phyloP scores from a whole-genome alignment of 2,329 filamentous ascomycete species.

The Cladosporium sp. region DNA sequence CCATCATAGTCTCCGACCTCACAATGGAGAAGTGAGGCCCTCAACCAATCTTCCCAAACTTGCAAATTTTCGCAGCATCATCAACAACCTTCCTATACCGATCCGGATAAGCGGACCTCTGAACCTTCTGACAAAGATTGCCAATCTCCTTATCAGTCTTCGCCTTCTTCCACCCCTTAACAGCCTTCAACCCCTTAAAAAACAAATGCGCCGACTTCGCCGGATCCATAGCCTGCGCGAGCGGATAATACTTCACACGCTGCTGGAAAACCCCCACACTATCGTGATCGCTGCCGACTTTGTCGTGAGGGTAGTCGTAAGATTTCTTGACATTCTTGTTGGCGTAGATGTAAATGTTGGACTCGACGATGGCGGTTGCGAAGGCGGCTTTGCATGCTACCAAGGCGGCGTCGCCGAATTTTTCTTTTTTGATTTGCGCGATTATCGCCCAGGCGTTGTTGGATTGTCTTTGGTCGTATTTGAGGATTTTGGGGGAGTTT shows the following conservation, averaged over 20 bases:
- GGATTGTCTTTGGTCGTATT: slow-evolving; percentile 6
- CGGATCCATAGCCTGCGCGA: slow-evolving; percentile 3
- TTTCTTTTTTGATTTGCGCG: slow-evolving; percentile 8
- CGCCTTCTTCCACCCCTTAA: slow-evolving; percentile 1
- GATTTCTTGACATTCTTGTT: neutral
- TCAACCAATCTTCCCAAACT: neutral
- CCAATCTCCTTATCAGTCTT: slow-evolving; percentile 5
- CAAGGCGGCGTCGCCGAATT: neutral
- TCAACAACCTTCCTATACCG: neutral
- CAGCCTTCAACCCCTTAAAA: slow-evolving; percentile 1
- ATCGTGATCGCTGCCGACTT: neutral
- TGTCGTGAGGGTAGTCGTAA: slow-evolving; percentile 1
- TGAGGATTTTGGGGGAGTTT: neutral
- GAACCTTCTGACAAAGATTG: neutral
- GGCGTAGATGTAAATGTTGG: slow-evolving; percentile 10
- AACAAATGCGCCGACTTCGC: slow-evolving; percentile 4
- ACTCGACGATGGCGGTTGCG: slow-evolving; percentile 3
- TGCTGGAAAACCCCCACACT: slow-evolving; percentile 7
- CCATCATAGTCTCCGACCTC: too few species aligned
- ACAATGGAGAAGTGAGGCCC: too few species aligned
- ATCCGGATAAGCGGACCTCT: slow-evolving; percentile 1
- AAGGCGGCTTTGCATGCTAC: slow-evolving; percentile 6
- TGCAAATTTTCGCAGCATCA: slow-evolving; percentile 5
- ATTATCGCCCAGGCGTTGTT: slow-evolving; percentile 11
- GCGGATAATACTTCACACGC: slow-evolving; percentile 2